Evolutionary conservation across 352 stramenopile species (phyloP).

Genomic region (Phytopythium helicoides): DNA sequence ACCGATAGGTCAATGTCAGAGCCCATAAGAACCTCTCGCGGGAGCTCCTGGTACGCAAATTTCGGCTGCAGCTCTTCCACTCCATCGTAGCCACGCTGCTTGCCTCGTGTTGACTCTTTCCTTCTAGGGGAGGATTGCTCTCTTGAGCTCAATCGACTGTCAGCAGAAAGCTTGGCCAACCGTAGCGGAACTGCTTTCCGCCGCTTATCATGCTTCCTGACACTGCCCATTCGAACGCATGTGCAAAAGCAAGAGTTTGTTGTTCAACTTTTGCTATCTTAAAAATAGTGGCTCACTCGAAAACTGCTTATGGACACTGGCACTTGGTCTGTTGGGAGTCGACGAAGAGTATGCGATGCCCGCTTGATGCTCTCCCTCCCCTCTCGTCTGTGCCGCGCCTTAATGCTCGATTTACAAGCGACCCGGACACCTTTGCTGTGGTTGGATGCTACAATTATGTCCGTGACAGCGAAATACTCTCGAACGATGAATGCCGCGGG

Average conservation of each 20-base stretch:
- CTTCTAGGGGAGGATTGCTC: too few relatives aligned
- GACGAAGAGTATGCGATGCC: too few relatives aligned
- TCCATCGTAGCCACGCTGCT: neutral
- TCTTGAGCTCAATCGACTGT: neutral
- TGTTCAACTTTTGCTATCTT: too few relatives aligned
- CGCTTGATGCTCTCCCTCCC: too few relatives aligned
- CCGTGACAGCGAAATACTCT: constrained; percentile 67
- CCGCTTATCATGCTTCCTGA: neutral
- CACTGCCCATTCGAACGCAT: neutral
- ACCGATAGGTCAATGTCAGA: constrained; percentile 64
- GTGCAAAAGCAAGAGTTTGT: neutral
- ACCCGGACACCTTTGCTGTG: too few relatives aligned
- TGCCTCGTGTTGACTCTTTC: neutral
- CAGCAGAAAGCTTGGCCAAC: constrained; percentile 29
- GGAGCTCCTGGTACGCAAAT: constrained; percentile 63
- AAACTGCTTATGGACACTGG: too few relatives aligned
- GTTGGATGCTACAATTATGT: neutral
- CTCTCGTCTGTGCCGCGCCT: too few relatives aligned
- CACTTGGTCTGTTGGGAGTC: too few relatives aligned
- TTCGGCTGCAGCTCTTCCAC: constrained; percentile 37
- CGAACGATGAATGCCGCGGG: constrained; percentile 70
- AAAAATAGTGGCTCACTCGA: too few relatives aligned
- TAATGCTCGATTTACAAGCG: too few relatives aligned
- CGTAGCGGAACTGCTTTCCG: constrained; percentile 16
- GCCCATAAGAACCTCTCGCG: constrained; percentile 57